Conservation (phyloP, 1,284 basidiomycete genomes). For the Exobasidium rhododendri region DNA sequence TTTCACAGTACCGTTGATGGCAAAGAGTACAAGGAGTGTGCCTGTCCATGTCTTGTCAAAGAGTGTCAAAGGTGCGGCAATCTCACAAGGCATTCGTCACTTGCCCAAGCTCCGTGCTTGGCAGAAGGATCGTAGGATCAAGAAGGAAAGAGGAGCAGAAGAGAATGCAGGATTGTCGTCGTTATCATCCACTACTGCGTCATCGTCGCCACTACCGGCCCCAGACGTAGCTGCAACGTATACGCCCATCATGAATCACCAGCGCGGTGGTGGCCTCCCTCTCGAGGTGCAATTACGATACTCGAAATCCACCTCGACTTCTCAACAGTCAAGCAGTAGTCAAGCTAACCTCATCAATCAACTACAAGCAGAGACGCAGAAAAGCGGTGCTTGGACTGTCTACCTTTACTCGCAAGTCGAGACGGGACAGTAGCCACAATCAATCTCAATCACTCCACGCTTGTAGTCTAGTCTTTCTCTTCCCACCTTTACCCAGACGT, state of each 20-base stretch:
- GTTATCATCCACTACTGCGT: not conserved
- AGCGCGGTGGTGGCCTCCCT: constrained; percentile 8
- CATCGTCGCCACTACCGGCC: not conserved
- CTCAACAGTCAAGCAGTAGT: not conserved
- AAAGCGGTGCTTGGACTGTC: not conserved
- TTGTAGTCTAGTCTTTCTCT: not conserved
- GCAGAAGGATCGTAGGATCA: constrained; percentile 2
- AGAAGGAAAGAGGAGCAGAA: not conserved
- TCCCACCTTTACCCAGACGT: not conserved
- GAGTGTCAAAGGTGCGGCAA: not conserved
- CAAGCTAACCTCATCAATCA: not conserved
- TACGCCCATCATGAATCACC: constrained; percentile 12
- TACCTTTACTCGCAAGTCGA: not conserved
- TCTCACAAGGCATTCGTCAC: not conserved
- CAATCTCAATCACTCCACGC: too few relatives aligned
- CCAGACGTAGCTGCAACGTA: not conserved
- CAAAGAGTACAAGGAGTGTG: constrained; percentile 13
- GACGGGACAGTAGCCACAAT: not conserved
- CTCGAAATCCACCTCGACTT: not conserved
- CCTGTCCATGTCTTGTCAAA: constrained; percentile 2
- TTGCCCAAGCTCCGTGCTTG: constrained; percentile 12
- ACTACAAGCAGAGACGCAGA: constrained; percentile 4
- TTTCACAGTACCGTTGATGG: constrained; percentile 11
- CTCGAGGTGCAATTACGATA: constrained; percentile 5
- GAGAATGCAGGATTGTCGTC: not conserved